Conservation (phyloP, 169 alveolate species). For the Plasmodium gonderi region DNA sequence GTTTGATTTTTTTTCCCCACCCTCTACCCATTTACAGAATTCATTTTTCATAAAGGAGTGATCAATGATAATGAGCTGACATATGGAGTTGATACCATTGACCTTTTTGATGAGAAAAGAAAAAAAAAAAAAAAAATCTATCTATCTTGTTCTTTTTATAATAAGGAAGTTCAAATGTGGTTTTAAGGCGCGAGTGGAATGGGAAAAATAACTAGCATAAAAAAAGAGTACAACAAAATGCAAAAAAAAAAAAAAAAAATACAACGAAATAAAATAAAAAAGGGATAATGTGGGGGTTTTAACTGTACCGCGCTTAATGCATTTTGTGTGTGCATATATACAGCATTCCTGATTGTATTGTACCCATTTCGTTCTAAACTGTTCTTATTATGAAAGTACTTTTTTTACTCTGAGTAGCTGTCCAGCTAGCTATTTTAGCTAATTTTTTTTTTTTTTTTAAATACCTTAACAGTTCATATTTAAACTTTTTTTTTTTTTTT, state of each 20-base stretch:
- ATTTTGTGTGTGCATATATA: neutral
- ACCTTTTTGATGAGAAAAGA: constrained; percentile 1
- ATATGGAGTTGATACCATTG: constrained; percentile 54
- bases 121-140: constrained; percentile 67
- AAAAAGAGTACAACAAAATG: neutral
- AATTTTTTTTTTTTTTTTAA: neutral
- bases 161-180: constrained; percentile 69
- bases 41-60: constrained; percentile 35
- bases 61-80: constrained; percentile 40
- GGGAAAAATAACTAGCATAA: neutral
- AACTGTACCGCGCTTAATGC: neutral
- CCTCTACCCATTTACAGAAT: constrained; percentile 19
- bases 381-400: neutral
- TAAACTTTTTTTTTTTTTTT: neutral
- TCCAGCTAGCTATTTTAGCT: constrained; percentile 6
- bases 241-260: neutral
- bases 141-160: constrained; percentile 69
- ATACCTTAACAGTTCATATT: constrained; percentile 4
- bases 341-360: neutral
- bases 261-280: neutral
- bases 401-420: neutral
- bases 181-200: neutral
- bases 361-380: neutral
- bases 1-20: neutral
- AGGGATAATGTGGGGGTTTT: no score